Base-by-base conservation (phyloP, 352 stramenopile species). In the Pythium folliculosum region DNA sequence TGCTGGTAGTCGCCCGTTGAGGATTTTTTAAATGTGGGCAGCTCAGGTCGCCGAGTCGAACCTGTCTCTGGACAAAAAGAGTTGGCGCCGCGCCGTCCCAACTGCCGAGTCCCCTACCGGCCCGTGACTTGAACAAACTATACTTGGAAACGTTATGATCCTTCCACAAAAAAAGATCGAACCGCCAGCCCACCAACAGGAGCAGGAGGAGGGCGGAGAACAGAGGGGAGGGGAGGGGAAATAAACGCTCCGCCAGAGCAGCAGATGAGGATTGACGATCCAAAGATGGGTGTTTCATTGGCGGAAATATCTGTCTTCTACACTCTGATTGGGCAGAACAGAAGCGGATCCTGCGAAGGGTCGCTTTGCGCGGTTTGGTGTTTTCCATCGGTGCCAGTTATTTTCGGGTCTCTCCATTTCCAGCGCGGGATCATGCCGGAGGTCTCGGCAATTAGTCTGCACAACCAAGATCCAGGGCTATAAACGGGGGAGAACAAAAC, bases 151-250 rank as follows among this genome's bases (percentile, higher is more conserved):
- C 68, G 68, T 67, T 75, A 68, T 75, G 68, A 70, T 74, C 62
- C 67, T 74, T 74, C 67, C 67, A 74, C 67, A 70, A 74, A 74
- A 69, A 67, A 70, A 69, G 57, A 69, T 69, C 60, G 61, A 73
- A 73, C 60, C 54, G 37, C 45, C 58, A 63, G 32, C 54, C 27
- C 35, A 40, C 35, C 35, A 40, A 40, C 35, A 40, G 35, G 35
- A 47, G 40, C 9, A n/a, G 17, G 40, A 19, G 40, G 6, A 47
- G 40, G 27, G 47, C 50, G 43, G 50, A 73, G 25, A 55, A 63
- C 21, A 27, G 54, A 32, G 27, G 27, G 27, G 27, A 5, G 27
- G n/a, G n/a, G 50, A 27, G 40, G 40, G 30, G 45, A 65, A 65
- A 69, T 63, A 62, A 69, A 43, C 55, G 44, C 55, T 40, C 16